Base-by-base conservation (phyloP, 352 stramenopile genomes). In the Phytophthora aleatoria region DNA sequence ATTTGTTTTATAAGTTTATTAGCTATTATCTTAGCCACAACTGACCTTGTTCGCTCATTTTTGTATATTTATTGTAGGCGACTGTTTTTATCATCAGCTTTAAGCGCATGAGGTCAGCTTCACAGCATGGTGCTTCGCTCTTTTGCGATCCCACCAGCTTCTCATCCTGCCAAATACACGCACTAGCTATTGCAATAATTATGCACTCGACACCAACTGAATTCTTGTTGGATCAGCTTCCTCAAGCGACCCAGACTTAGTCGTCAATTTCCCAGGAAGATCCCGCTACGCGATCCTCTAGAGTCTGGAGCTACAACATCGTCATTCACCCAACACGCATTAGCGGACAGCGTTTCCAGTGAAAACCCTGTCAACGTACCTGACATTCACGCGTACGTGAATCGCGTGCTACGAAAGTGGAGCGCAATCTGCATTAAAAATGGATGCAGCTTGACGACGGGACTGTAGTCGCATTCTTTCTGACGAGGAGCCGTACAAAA, bases 301-400 rank as follows among this genome's bases (percentile, higher is more conserved):
- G 6, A 38, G 12, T 3, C 7, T 43, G 12, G 15, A 11, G 38
- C 1, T 20, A 43, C 4, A 43, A 20, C 38, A 20, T 5, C 16
- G 38, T 11, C 15, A n/a, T 11, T n/a, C 15, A 43, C 38, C 5
- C 38, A 20, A 12, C 13, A 10, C 9, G 5, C 12, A 43, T 12
- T 43, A 10, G 38, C 38, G 38, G 12, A 5, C 20, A n/a, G 38
- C 2, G 38, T 6, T 20, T 2, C 38, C 13, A 5, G 38, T 43
- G 38, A 57, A 39, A 58, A 27, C 43, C 3, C 26, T n/a, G 31
- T 39, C 8, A 38, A 38, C 33, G 38, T 53, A 13, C 35, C 50
- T 52, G 60, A 44, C 9, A 61, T 61, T 8, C 60, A 61, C 7
- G 45, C 36, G 1, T 53, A 61, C n/a, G 28, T 61, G 1, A 67